phyloP scores from a whole-genome alignment of 2,329 filamentous ascomycete genomes.

The Hansfordia pulvinata region DNA sequence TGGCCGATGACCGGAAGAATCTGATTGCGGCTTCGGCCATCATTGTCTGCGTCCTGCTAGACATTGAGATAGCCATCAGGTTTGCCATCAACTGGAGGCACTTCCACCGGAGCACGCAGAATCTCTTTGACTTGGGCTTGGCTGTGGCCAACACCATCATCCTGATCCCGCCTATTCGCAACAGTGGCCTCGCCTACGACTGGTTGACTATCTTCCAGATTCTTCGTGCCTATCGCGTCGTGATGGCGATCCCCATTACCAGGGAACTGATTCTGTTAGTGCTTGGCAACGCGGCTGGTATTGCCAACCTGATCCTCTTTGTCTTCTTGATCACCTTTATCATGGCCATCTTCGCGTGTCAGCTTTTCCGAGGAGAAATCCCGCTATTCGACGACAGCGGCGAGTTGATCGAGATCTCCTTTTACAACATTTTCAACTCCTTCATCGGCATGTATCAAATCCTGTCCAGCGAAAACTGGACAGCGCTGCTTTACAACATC shows the following conservation, averaged over 20 bases:
- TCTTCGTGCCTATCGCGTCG: conserved; percentile 78
- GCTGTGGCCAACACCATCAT: conserved; percentile 76
- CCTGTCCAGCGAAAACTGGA: conserved; percentile 95
- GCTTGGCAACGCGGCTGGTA: conserved; percentile 80
- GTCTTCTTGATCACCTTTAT: conserved; percentile 93
- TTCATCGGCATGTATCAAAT: conserved; percentile 98
- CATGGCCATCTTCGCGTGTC: conserved; percentile 81
- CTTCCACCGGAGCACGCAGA: conserved; percentile 62
- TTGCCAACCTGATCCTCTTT: conserved; percentile 88
- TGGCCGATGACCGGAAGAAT: conserved; percentile 43
- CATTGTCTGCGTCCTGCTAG: conserved; percentile 62
- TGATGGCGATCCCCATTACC: conserved; percentile 78
- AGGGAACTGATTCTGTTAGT: conserved; percentile 77
- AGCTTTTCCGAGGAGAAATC: conserved; percentile 83
- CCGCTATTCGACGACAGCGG: conserved; percentile 48
- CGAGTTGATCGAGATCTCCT: conserved; percentile 56
- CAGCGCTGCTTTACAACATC: conserved; percentile 68
- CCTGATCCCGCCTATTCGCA: conserved; percentile 66
- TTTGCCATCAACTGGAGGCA: conserved; percentile 66
- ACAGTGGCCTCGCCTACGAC: conserved; percentile 59
- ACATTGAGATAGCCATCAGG: conserved; percentile 71
- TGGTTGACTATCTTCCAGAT: conserved; percentile 94
- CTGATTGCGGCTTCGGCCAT: conserved; percentile 66
- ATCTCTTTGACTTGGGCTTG: conserved; percentile 68
- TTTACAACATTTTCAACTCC: conserved; percentile 85